A percentile compares a stretch with the other conserved stretches of the same genome.
These are phyloP conservation scores for Oryza australiensis DNA, from an alignment of 176 grass and related monocot genomes.

Conservation along the genomic window DNA sequence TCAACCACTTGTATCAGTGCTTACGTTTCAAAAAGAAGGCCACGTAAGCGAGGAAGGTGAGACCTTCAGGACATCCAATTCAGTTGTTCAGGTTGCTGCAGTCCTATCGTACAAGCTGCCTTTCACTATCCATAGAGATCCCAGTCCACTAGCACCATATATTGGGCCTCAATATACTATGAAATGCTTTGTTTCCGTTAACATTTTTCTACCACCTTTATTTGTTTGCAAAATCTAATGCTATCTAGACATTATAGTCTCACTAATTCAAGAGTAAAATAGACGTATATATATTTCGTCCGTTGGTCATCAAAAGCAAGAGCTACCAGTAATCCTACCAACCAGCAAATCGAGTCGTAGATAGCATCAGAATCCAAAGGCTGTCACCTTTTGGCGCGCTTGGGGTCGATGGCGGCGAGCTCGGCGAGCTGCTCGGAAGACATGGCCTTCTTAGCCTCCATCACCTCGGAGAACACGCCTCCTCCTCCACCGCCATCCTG, in stretches of 20 bases:
- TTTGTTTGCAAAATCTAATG: slow-evolving; percentile 5
- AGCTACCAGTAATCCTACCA: slow-evolving; percentile 30
- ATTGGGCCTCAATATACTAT: neutral
- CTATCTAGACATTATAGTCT: neutral
- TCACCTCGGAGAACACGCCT: slow-evolving; percentile 57
- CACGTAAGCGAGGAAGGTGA: neutral
- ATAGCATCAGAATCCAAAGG: neutral
- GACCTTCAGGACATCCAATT: slow-evolving; percentile 7
- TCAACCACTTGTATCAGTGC: neutral
- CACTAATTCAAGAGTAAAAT: neutral
- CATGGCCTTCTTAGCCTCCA: slow-evolving; percentile 90
- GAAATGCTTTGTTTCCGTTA: neutral
- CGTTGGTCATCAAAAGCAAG: slow-evolving; percentile 26
- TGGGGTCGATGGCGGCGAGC: slow-evolving; percentile 79
- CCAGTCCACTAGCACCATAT: slow-evolving; percentile 16
- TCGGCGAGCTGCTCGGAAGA: slow-evolving; percentile 75
- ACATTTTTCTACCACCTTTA: neutral
- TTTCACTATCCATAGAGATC: slow-evolving; percentile 34
- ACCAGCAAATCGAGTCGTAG: slow-evolving; percentile 18
- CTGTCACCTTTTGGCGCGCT: slow-evolving; percentile 76
- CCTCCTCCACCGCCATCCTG: slow-evolving; percentile 40
- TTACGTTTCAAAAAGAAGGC: slow-evolving; percentile 30
- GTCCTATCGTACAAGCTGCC: slow-evolving; percentile 8
- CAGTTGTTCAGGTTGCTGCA: slow-evolving; percentile 24
- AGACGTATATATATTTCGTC: neutral